Evolutionary conservation across 208 protist species (phyloP).

Genomic region (Crithidia acanthocephali): DNA sequence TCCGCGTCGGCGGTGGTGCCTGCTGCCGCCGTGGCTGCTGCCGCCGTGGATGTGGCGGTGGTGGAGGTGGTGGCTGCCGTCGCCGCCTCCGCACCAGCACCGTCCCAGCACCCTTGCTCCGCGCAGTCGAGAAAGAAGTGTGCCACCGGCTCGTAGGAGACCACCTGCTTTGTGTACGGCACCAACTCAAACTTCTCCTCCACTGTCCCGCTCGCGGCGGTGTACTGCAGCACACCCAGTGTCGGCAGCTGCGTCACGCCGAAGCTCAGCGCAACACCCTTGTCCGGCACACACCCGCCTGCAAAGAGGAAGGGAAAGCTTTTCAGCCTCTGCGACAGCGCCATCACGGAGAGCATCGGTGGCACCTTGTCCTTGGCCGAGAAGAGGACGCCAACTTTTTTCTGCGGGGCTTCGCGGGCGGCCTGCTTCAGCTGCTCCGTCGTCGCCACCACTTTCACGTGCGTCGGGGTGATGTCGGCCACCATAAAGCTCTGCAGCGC

Average conservation of each 20-base stretch:
- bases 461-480: slow-evolving; percentile 42
- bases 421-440: slow-evolving; percentile 40
- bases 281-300: slow-evolving; percentile 23
- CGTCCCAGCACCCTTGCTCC: slow-evolving; percentile 8
- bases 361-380: slow-evolving; percentile 79
- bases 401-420: slow-evolving; percentile 33
- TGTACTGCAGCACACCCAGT: slow-evolving; percentile 54
- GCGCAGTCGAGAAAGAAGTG: slow-evolving; percentile 61
- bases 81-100: background rate
- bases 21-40: background rate
- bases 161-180: slow-evolving; percentile 41
- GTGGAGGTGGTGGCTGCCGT: background rate
- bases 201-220: background rate
- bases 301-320: slow-evolving; percentile 79
- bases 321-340: slow-evolving; percentile 70
- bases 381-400: slow-evolving; percentile 74
- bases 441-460: slow-evolving; percentile 36
- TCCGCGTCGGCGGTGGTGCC: slow-evolving; percentile 13
- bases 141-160: slow-evolving; percentile 76
- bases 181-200: slow-evolving; percentile 41
- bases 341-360: slow-evolving; percentile 80
- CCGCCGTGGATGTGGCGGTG: background rate
- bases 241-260: slow-evolving; percentile 55
- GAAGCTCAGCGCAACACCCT: slow-evolving; percentile 42
- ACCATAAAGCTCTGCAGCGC: slow-evolving; percentile 71